Evolutionary conservation across 495 filamentous ascomycete genomes (phyloP).

Genomic region (Hypomontagnella monticulosa): DNA sequence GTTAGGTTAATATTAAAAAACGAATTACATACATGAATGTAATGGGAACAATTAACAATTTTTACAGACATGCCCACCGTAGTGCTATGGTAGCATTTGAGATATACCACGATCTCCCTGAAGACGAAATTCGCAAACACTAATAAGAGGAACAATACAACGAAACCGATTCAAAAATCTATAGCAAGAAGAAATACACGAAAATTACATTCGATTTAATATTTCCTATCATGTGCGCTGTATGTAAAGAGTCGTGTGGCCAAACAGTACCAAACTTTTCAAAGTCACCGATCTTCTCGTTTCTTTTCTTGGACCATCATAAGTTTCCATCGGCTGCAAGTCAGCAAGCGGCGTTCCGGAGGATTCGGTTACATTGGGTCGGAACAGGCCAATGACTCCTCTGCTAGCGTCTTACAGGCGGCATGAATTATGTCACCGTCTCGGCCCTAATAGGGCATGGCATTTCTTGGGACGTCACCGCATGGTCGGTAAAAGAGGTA

Average conservation of each 20-base stretch:
- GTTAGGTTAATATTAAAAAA: too few relatives aligned
- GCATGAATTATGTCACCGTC: slow-evolving; percentile 41
- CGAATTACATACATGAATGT: too few relatives aligned
- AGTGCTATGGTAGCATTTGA: too few relatives aligned
- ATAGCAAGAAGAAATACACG: too few relatives aligned
- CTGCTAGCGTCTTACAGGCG: slow-evolving; percentile 31
- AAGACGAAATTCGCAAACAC: too few relatives aligned
- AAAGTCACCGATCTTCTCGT: slow-evolving; percentile 2
- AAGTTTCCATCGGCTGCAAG: slow-evolving; percentile 35
- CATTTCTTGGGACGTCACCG: slow-evolving; percentile 38
- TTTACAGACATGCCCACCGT: too few relatives aligned
- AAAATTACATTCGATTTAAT: too few relatives aligned
- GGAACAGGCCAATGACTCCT: slow-evolving; percentile 34
- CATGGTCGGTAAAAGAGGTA: slow-evolving; percentile 33
- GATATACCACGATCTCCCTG: too few relatives aligned
- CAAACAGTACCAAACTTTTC: too few relatives aligned
- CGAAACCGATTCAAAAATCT: too few relatives aligned
- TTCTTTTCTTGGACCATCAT: slow-evolving; percentile 13
- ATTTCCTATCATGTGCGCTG: background rate
- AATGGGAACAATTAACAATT: too few relatives aligned
- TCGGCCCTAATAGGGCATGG: slow-evolving; percentile 34
- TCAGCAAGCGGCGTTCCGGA: slow-evolving; percentile 36
- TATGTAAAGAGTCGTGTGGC: background rate
- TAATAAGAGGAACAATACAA: too few relatives aligned
- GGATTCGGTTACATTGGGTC: slow-evolving; percentile 39